Base-by-base conservation (phyloP, 352 stramenopile species). In the Globisporangium carolinianum region DNA sequence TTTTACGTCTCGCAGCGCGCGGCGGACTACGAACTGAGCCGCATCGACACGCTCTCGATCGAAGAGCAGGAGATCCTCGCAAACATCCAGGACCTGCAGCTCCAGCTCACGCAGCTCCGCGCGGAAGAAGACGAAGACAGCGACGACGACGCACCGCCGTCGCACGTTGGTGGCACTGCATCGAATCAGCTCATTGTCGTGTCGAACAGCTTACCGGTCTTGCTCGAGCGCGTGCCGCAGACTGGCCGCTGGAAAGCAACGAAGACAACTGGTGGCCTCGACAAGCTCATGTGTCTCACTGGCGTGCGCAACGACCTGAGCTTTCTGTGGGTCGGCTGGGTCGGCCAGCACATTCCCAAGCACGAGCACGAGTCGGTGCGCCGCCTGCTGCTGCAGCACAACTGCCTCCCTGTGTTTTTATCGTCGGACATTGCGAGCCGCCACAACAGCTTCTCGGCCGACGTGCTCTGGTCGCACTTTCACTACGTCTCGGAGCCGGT, bases 401-500 rank as follows among this genome's bases (percentile, higher is more conserved):
- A 91, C 51, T 95, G 83, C 41, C 63, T 94, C 11, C 87, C 87
- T 0, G 83, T 96, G n/a, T 96, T 96, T 51, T 51, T 95, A 36
- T 85, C 78, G 41, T 79, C 82, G 4, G 76, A 95, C 32, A 79
- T 93, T 47, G 83, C 89, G n/a, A 87, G 76, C 15, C 83, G 83
- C 57, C 89, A 96, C 69, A 91, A 81, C 17, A 68, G 75, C n/a
- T 96, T 96, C 58, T 95, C 83, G 32, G 91, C 90, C 8, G 86
- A 96, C 59, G 86, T 96, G 53, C 68, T 96, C n/a, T 96, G 87
- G 87, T 91, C 87, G 47, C 69, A 96, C 8, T 96, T 96, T 56
- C 87, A 96, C 68, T 96, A 96, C 49, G 86, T 96, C 6, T 87
- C 87, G 41, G 80, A 91, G 57, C 76, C 80, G 0, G 70, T 84